Evolutionary conservation across 2,329 filamentous ascomycete genomes (phyloP), one percentile per base, ranked within the genome.

Genomic region (Neophaeococcomyces aloes): DNA sequence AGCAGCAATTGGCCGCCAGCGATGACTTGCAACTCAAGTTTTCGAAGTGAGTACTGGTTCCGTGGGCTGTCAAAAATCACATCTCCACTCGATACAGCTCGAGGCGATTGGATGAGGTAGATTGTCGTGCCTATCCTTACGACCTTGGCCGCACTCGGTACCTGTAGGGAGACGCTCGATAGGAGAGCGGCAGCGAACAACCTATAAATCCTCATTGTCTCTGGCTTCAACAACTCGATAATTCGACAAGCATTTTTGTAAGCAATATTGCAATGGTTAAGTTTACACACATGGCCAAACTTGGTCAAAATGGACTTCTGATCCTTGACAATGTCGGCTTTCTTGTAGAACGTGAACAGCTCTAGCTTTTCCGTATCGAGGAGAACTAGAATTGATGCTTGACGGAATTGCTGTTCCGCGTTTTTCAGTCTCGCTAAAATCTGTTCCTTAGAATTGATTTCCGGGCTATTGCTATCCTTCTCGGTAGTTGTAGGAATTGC

Each of bases 311-410:
- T 33, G 8, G 50, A 44, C 38, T 50, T 52, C 34, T 53, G 51
- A 19, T 55, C 53, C 31, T 48, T 53, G 31, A 52, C 43, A 27
- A 55, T 50, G 21, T 55, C 53, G 19, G 53, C 47, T 35, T 53
- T 55, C 32, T 54, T 55, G 42, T 55, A 55, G 37, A 55, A 55
- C 15, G 53, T 55, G 32, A 51, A 54, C 13, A 55, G 45, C 38
- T 55, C 51, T 19, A 45, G 46, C 32, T 44, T 41, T 15, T 51
- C 49, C 13, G 42, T 35, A 45, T 55, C 53, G 17, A 53, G 44
- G 5, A 45, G 43, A 23, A 48, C 50, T 29, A 55, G 47, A 35
- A 55, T 55, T 5, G 48, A 50, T 11, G 50, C 52, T 29, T 55
- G 48, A 19, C 52, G 47, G 31, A 55, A 54, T 29, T 55, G 51